Conservation (phyloP, 371 early-diverging fungal species). For the Mucor velutinosus region DNA sequence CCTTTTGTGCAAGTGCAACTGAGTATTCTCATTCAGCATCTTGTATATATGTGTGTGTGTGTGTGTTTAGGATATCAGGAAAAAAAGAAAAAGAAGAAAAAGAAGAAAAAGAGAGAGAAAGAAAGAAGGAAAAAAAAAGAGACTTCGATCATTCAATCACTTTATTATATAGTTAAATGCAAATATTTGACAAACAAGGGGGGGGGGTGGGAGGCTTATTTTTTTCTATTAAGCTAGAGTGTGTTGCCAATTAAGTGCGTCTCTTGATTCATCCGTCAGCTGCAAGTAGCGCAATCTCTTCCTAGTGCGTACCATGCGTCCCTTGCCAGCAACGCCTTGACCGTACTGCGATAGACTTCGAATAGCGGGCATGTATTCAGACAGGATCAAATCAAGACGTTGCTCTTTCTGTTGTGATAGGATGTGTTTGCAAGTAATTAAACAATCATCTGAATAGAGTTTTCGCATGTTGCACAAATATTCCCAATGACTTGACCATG, state of each 20-base stretch:
- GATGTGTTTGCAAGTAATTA: background rate
- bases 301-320: slow-evolving; percentile 10
- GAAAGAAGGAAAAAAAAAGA: background rate
- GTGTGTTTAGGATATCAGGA: background rate
- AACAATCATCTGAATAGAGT: slow-evolving; percentile 1
- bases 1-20: slow-evolving; percentile 9
- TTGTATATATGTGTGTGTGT: background rate
- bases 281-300: slow-evolving; percentile 14
- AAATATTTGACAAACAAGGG: slow-evolving; percentile 17
- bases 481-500: slow-evolving; percentile 16
- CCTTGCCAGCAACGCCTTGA: slow-evolving; percentile 20
- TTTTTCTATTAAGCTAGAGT: background rate
- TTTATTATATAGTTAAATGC: slow-evolving; percentile 2
- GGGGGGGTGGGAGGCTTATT: slow-evolving; percentile 8
- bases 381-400: background rate
- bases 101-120: background rate
- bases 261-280: slow-evolving; percentile 20
- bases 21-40: background rate
- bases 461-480: background rate
- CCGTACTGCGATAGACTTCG: slow-evolving; percentile 25
- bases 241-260: slow-evolving; percentile 5
- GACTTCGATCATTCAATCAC: background rate
- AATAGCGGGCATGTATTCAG: slow-evolving; percentile 28
- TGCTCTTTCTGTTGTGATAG: background rate
- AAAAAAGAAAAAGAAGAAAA: background rate